These are phyloP conservation scores for Wickerhamomyces sp. DNA, from an alignment of 1,139 yeast genomes.

Conservation along the genomic window DNA sequence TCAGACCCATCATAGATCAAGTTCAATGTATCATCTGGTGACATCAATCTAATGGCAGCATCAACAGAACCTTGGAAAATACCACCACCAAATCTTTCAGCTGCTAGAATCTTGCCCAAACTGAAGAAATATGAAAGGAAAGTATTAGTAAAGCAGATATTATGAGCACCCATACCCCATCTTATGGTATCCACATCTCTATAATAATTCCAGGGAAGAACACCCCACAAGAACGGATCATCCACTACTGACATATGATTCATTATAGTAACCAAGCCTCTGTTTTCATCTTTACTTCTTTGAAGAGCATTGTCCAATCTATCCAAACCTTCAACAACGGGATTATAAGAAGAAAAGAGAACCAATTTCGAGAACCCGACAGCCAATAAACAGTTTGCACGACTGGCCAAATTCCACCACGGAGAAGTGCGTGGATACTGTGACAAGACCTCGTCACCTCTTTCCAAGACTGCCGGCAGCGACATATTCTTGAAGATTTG, in stretches of 20 bases:
- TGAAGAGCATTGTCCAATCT: slow-evolving; percentile 59
- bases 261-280: slow-evolving; percentile 85
- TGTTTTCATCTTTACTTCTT: slow-evolving; percentile 57
- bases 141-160: slow-evolving; percentile 71
- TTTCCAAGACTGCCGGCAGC: slow-evolving; percentile 58
- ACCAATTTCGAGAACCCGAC: slow-evolving; percentile 63
- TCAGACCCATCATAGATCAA: slow-evolving; percentile 35
- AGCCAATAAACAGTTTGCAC: slow-evolving; percentile 63
- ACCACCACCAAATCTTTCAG: slow-evolving; percentile 85
- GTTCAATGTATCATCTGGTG: slow-evolving; percentile 71
- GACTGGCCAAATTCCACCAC: slow-evolving; percentile 66
- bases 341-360: slow-evolving; percentile 56
- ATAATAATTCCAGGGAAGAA: slow-evolving; percentile 69
- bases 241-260: slow-evolving; percentile 94
- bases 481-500: slow-evolving; percentile 44
- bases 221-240: slow-evolving; percentile 89
- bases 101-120: slow-evolving; percentile 80
- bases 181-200: slow-evolving; percentile 63
- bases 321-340: slow-evolving; percentile 56
- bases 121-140: slow-evolving; percentile 63
- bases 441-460: slow-evolving; percentile 73
- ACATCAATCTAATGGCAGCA: slow-evolving; percentile 79
- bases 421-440: slow-evolving; percentile 53
- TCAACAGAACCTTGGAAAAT: slow-evolving; percentile 90
- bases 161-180: slow-evolving; percentile 95